These are phyloP conservation scores for Boletus rubroflammeus DNA, from an alignment of 768 basidiomycete genomes.

Conservation along the genomic window DNA sequence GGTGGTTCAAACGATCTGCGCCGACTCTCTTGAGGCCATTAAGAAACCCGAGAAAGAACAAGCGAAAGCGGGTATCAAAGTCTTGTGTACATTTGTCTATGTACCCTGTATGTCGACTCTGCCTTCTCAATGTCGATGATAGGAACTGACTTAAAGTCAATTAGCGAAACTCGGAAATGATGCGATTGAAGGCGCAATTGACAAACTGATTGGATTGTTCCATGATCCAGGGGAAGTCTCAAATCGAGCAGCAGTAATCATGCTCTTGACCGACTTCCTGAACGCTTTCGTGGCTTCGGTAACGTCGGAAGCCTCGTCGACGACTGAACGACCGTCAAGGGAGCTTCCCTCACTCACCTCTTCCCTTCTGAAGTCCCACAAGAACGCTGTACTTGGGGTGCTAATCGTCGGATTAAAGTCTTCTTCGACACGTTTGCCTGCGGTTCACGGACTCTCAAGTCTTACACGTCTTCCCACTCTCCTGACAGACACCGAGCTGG, in stretches of 20 bases:
- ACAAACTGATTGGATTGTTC: constrained; percentile 76
- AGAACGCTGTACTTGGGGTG: constrained; percentile 72
- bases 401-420: constrained; percentile 56
- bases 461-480: constrained; percentile 63
- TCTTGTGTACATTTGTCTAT: constrained; percentile 72
- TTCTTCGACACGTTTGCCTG: constrained; percentile 49
- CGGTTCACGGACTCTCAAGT: constrained; percentile 61
- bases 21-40: constrained; percentile 76
- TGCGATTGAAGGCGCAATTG: constrained; percentile 63
- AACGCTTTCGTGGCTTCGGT: constrained; percentile 33
- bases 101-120: constrained; percentile 63
- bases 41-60: constrained; percentile 93
- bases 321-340: constrained; percentile 29
- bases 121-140: background rate
- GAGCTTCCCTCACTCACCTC: constrained; percentile 14
- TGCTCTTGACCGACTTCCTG: constrained; percentile 64
- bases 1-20: constrained; percentile 69
- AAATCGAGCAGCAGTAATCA: constrained; percentile 62
- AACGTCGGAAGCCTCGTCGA: background rate
- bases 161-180: constrained; percentile 67
- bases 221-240: constrained; percentile 64
- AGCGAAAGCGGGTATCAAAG: constrained; percentile 82
- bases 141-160: constrained; percentile 5
- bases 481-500: constrained; percentile 68
- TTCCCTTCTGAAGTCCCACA: constrained; percentile 52